phyloP scores from a whole-genome alignment of 2,329 filamentous ascomycete genomes.

The Ceratocystis eucalypticola region DNA sequence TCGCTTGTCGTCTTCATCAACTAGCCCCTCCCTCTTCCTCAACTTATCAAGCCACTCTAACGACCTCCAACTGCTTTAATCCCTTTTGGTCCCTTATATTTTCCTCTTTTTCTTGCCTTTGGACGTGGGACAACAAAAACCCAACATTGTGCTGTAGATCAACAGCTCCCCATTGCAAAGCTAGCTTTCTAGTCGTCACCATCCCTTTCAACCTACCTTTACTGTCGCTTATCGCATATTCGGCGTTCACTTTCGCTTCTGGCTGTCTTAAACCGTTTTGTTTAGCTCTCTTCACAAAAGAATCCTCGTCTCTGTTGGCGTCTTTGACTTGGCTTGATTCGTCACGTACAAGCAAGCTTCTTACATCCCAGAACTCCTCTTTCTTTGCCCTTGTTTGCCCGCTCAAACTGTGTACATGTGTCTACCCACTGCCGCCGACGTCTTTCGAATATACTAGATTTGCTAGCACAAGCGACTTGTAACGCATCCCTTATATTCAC shows the following conservation, averaged over 20 bases:
- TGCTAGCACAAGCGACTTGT: conserved; percentile 24
- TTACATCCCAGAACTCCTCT: background rate
- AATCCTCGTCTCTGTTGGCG: too few relatives aligned
- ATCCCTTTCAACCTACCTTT: background rate
- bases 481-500: background rate
- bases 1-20: background rate
- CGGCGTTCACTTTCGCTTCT: background rate
- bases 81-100: conserved; percentile 5
- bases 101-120: background rate
- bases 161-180: background rate
- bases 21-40: background rate
- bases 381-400: background rate
- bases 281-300: too few relatives aligned
- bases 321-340: background rate
- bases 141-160: background rate
- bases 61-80: conserved; percentile 1
- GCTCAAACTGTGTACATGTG: conserved; percentile 29
- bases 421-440: conserved; percentile 25
- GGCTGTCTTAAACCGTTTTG: background rate
- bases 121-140: background rate
- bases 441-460: conserved; percentile 29
- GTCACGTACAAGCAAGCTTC: background rate
- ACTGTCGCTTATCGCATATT: background rate
- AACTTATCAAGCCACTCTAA: background rate
- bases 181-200: background rate